Evolutionary conservation across 768 basidiomycete genomes (phyloP), one percentile per base, ranked within the genome.

Genomic region (Tulasnella sp.): DNA sequence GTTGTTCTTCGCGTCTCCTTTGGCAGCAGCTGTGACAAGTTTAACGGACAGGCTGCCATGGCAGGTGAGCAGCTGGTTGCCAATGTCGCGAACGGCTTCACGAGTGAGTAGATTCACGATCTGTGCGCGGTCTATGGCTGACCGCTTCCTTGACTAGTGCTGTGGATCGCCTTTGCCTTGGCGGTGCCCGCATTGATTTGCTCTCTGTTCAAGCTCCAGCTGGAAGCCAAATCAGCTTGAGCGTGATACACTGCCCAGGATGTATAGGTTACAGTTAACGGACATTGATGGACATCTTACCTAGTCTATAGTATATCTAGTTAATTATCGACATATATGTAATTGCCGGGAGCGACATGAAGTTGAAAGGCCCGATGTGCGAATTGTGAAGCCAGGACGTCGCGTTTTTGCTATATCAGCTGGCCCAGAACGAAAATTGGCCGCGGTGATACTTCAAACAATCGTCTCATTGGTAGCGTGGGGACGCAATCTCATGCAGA

Each of bases 201-300:
- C 69, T 41, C 73, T 16, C 68, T 74, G 26, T 70, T 74, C 73
- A 74, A 74, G 42, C 52, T 74, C n/a, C 67, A 73, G 19, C 67
- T 44, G 12, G 69, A 70, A 29, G 41, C 69, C 5, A 70, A 70
- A 42, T 41, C 34, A 29, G 69, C 40, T 17, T 70, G 22, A 52
- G 47, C n/a, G 6, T 3, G 8, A 11, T 3, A 19, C 3, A 26
- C 11, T 3, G 47, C 3, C 16, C 14, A 17, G 4, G 29, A 19
- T 22, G 29, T 19, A 11, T 52, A 11, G 3, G n/a, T 19, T n/a
- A 11, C 47, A 17, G 17, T 22, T 52, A 26, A n/a, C 14, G 47
- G 47, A 52, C 14, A 52, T 22, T n/a, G n/a, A n/a, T 52, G 47
- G 47, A 52, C 47, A 52, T 52, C 47, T 52, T 52, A 52, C 47